Conservation (phyloP, 805 yeast genomes). For the Barnettozyma vustinii region DNA sequence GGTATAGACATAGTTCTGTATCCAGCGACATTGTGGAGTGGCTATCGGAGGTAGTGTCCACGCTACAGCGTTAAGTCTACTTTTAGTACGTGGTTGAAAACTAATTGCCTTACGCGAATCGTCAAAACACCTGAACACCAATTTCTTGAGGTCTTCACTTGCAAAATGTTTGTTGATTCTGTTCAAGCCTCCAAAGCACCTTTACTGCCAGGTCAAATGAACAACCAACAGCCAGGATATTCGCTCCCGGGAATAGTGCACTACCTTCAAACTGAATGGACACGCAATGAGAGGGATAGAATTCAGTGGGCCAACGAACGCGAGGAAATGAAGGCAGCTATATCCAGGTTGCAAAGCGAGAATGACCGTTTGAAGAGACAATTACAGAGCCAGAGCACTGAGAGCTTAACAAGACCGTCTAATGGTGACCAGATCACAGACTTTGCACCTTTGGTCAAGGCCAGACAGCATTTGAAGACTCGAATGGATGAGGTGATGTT, state of each 20-base stretch:
- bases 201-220: not conserved
- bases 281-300: conserved; percentile 53
- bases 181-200: not conserved
- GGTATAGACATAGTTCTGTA: conserved; percentile 45
- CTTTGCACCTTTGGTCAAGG: conserved; percentile 17
- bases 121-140: not conserved
- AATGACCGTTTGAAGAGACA: conserved; percentile 32
- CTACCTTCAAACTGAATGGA: conserved; percentile 58
- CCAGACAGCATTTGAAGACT: conserved; percentile 23
- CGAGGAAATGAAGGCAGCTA: conserved; percentile 51
- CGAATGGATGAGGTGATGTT: conserved; percentile 26
- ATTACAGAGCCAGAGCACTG: not conserved
- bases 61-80: not conserved
- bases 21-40: conserved; percentile 6
- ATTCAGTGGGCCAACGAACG: conserved; percentile 57
- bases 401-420: not conserved
- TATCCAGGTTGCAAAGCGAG: conserved; percentile 50
- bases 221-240: conserved; percentile 8
- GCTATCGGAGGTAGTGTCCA: not conserved
- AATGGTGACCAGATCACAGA: not conserved
- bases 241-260: conserved; percentile 49
- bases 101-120: not conserved
- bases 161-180: not conserved
- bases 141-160: too few species aligned
- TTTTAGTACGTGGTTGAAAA: too few species aligned